Conservation (phyloP, 495 filamentous ascomycete species). For the Saxophila tyrrhenica region DNA sequence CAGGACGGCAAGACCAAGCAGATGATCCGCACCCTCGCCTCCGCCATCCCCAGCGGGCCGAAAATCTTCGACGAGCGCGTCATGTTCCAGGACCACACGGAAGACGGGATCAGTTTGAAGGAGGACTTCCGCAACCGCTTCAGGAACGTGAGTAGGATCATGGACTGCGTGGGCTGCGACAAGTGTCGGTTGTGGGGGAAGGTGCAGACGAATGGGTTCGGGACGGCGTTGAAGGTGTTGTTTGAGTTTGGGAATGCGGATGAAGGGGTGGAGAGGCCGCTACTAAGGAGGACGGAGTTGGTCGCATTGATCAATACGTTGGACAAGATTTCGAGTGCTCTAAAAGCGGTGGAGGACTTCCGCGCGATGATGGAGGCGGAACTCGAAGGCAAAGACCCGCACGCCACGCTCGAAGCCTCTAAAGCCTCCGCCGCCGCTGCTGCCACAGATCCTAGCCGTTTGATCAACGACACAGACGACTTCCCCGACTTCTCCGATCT, state of each 20-base stretch:
- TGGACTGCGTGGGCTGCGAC: constrained; percentile 98
- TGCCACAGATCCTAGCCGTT: background rate
- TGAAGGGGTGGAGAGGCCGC: constrained; percentile 50
- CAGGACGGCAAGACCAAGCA: constrained; percentile 70
- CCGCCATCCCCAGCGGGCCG: constrained; percentile 49
- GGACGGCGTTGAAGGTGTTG: constrained; percentile 85
- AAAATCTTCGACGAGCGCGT: constrained; percentile 86
- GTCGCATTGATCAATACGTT: constrained; percentile 93
- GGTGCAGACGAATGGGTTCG: constrained; percentile 90
- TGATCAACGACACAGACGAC: constrained; percentile 29
- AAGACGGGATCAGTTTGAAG: constrained; percentile 54
- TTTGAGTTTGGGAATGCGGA: constrained; percentile 78
- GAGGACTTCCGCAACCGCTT: constrained; percentile 97
- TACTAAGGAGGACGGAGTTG: constrained; percentile 75
- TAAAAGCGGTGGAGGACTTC: constrained; percentile 66
- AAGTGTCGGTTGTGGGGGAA: constrained; percentile 98
- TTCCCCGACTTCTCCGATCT: constrained; percentile 10
- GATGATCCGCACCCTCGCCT: constrained; percentile 63
- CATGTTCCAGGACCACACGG: constrained; percentile 75
- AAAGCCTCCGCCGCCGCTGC: constrained; percentile 20
- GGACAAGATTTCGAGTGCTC: constrained; percentile 66
- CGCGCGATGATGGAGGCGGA: constrained; percentile 44
- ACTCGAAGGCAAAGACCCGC: constrained; percentile 1
- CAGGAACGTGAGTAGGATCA: constrained; percentile 86
- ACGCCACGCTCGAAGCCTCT: constrained; percentile 13